Base-by-base conservation (phyloP, 2,329 filamentous ascomycete genomes). In the Pseudogymnoascus sp. region DNA sequence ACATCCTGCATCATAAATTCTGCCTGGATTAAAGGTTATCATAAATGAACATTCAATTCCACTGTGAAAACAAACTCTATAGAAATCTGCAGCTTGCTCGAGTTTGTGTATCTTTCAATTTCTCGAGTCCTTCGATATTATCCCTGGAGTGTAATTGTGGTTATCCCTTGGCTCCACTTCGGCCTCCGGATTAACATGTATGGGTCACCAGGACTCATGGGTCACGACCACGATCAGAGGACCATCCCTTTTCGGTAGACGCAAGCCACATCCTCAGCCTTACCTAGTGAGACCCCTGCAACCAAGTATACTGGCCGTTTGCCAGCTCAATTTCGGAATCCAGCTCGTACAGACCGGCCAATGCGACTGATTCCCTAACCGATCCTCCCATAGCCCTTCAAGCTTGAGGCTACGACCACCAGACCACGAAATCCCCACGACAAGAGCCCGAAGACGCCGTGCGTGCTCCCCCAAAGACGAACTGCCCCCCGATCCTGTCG, bases 291-390 rank as follows among this genome's bases (percentile, higher is more conserved):
- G 47, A 54, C 47, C 47, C 47, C 47, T 54, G 47, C 47, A 54
- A 54, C 47, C 47, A 54, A 54, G 47, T 54, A 54, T 29, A 60
- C 57, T 37, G 37, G 18, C 18, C 31, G 37, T 60, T 60, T 60
- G 37, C 57, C 57, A 60, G 57, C 57, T 60, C 37, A 60, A 37
- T 37, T 40, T 60, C 47, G 47, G 47, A 31, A 54, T 54, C n/a
- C 10, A 54, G 47, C 47, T 31, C 47, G 47, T 12, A 54, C 47
- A 54, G 47, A 54, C 31, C 47, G n/a, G 47, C 47, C 47, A 54
- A 54, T 54, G 47, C 47, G 47, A 31, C 47, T 54, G 47, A 54
- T 26, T 54, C 47, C 47, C 14, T 54, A 54, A 31, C 47, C 47
- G 47, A 54, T 54, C 23, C 47, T 54, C 47, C 47, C n/a, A 54